phyloP scores from a whole-genome alignment of 345 rosid species.

The Erodium maritimum region DNA sequence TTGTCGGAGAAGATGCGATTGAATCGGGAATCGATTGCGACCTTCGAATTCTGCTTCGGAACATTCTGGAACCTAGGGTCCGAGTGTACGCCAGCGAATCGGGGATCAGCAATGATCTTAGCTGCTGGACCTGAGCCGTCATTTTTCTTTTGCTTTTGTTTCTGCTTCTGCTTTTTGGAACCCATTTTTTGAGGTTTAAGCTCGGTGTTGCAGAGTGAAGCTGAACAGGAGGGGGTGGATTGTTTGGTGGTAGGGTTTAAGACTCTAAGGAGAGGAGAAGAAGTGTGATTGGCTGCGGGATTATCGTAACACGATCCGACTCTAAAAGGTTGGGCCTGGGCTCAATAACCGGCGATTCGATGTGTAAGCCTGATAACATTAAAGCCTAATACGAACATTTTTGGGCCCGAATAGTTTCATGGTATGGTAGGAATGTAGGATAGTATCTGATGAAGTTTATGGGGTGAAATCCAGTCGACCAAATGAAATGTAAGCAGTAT shows the following conservation, averaged over 20 bases:
- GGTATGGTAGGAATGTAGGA: too few relatives aligned
- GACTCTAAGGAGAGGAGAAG: conserved; percentile 7
- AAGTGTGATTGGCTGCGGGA: conserved; percentile 2
- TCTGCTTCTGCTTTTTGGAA: conserved; percentile 16
- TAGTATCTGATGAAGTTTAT: too few relatives aligned
- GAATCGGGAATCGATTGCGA: conserved; percentile 69
- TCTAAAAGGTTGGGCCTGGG: neutral
- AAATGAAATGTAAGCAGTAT: too few relatives aligned
- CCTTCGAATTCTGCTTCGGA: conserved; percentile 52
- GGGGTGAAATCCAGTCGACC: too few relatives aligned
- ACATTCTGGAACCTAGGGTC: conserved; percentile 85
- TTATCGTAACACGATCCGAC: neutral
- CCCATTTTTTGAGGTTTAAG: conserved; percentile 17
- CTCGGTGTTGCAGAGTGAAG: neutral
- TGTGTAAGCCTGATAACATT: too few relatives aligned
- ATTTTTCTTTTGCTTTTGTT: conserved; percentile 1
- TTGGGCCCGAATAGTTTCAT: too few relatives aligned
- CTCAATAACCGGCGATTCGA: too few relatives aligned
- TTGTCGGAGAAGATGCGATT: conserved; percentile 43
- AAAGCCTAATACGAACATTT: too few relatives aligned
- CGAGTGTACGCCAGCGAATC: conserved; percentile 56
- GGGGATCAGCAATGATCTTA: conserved; percentile 42
- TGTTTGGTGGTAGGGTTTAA: conserved; percentile 7
- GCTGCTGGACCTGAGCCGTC: neutral
- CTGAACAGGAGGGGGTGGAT: neutral